Percentiles rank a stretch among this genome's conserved stretches.
These are phyloP conservation scores for Gossypium stocksii DNA, from an alignment of 345 rosid species.

Conservation along the genomic window DNA sequence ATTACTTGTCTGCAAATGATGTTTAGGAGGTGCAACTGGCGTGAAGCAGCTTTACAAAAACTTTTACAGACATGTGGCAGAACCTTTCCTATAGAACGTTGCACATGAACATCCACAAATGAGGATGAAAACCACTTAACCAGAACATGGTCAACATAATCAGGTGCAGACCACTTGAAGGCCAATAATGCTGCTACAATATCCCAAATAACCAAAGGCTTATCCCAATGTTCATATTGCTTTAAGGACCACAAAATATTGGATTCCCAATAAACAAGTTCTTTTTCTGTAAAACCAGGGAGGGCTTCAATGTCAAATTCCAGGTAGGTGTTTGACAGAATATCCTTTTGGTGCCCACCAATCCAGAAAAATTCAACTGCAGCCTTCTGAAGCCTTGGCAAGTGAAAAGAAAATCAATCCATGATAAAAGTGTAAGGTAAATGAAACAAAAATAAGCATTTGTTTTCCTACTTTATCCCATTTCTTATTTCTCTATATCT, in stretches of 20 bases:
- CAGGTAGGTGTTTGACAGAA: slow-evolving; percentile 26
- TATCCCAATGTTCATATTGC: slow-evolving; percentile 39
- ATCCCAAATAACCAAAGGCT: slow-evolving; percentile 83
- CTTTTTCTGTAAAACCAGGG: slow-evolving; percentile 45
- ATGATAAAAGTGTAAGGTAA: background rate
- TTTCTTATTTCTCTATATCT: background rate
- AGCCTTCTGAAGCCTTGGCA: slow-evolving; percentile 75
- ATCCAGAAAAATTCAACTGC: slow-evolving; percentile 85
- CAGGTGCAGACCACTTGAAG: slow-evolving; percentile 57
- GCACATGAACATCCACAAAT: slow-evolving; percentile 34
- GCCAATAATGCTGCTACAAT: slow-evolving; percentile 61
- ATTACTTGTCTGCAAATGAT: slow-evolving; percentile 60
- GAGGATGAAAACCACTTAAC: slow-evolving; percentile 64
- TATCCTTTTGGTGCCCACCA: slow-evolving; percentile 61
- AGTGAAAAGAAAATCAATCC: slow-evolving; percentile 9
- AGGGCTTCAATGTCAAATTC: slow-evolving; percentile 34
- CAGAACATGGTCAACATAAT: slow-evolving; percentile 48
- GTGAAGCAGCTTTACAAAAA: slow-evolving; percentile 47
- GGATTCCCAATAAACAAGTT: slow-evolving; percentile 58
- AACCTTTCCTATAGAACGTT: slow-evolving; percentile 39
- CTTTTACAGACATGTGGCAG: slow-evolving; percentile 34
- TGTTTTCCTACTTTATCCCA: background rate
- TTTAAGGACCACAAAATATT: slow-evolving; percentile 68
- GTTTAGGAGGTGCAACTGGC: slow-evolving; percentile 73
- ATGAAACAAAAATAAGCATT: background rate